phyloP scores from a whole-genome alignment of 176 grass and related monocot genomes.

The Oryza meridionalis region DNA sequence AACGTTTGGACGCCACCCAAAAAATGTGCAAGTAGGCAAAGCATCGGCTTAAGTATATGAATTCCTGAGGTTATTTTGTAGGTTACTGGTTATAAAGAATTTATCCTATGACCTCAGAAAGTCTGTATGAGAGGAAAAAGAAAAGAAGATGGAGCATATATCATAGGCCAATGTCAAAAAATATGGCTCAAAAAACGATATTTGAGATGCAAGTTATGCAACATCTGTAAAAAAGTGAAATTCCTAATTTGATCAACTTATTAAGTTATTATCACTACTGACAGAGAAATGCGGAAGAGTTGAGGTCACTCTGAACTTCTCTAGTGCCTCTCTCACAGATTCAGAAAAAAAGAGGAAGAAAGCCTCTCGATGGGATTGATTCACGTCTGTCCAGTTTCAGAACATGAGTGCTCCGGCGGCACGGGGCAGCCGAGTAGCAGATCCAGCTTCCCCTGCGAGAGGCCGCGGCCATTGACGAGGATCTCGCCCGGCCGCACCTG shows the following conservation, averaged over 20 bases:
- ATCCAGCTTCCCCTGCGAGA: slow-evolving; percentile 54
- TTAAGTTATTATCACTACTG: neutral
- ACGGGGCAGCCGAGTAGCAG: slow-evolving; percentile 48
- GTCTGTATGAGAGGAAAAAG: neutral
- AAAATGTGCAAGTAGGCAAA: neutral
- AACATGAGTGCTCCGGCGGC: slow-evolving; percentile 31
- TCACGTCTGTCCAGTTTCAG: neutral
- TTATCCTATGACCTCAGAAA: neutral
- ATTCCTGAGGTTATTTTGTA: neutral
- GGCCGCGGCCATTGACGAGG: slow-evolving; percentile 55
- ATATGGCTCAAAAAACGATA: neutral
- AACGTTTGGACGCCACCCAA: neutral
- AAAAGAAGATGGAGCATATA: neutral
- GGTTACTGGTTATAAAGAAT: neutral
- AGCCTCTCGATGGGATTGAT: too few species aligned
- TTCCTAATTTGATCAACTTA: neutral
- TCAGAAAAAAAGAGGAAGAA: too few species aligned
- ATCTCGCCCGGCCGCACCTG: slow-evolving; percentile 58
- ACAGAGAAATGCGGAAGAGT: neutral
- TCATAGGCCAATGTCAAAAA: neutral
- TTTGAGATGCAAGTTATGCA: neutral
- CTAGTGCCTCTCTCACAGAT: too few species aligned
- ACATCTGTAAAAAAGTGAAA: neutral
- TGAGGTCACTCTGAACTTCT: too few species aligned
- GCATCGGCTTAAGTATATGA: neutral